Conservation (phyloP, 208 protist genomes). For the Leishmania major region DNA sequence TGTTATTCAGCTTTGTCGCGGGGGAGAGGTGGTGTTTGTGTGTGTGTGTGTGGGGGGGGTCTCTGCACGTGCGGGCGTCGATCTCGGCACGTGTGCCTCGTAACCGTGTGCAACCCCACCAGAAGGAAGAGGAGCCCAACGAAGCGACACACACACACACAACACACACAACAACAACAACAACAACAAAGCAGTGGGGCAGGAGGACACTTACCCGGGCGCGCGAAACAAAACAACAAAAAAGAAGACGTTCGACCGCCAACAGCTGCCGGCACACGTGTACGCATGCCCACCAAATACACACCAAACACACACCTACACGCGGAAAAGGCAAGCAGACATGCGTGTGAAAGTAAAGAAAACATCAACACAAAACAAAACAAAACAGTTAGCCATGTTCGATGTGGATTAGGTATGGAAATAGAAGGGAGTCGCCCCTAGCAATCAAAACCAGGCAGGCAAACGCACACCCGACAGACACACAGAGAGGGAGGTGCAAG, state of each 20-base stretch:
- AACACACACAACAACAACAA: constrained; percentile 5
- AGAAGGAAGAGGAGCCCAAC: background rate
- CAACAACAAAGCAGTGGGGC: background rate
- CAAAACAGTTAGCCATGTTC: too few species aligned
- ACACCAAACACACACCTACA: background rate
- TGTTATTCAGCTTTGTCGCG: too few species aligned
- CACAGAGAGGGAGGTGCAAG: too few species aligned
- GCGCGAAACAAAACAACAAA: constrained; percentile 11
- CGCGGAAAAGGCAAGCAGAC: background rate
- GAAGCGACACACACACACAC: background rate
- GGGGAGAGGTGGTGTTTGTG: too few species aligned
- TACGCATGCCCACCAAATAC: background rate
- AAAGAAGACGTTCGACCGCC: background rate
- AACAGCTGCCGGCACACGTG: background rate
- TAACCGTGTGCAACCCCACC: too few species aligned
- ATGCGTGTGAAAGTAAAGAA: background rate
- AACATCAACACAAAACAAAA: background rate
- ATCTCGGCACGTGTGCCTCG: background rate
- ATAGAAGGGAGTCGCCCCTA: too few species aligned
- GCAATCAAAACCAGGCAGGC: too few species aligned
- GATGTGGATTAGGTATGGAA: too few species aligned
- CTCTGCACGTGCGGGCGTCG: too few species aligned
- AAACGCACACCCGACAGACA: too few species aligned
- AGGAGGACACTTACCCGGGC: too few species aligned
- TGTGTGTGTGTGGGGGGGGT: too few species aligned